Evolutionary conservation across 1,139 yeast genomes (phyloP), one percentile per base, ranked within the genome.

Genomic region (Zygoascus meyerae): DNA sequence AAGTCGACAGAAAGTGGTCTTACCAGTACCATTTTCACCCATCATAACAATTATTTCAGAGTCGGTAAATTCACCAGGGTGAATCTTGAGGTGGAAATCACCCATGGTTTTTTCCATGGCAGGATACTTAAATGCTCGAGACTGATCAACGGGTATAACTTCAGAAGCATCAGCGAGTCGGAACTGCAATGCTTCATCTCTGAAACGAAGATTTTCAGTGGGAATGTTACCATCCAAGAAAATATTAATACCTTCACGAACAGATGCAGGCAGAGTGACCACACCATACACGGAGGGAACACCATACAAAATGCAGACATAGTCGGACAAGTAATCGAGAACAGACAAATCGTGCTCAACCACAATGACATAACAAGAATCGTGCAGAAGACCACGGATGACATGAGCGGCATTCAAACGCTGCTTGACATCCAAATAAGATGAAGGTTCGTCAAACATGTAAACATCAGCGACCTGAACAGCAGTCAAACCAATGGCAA

Each of bases 21-120:
- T 92, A 75, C 98, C 98, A 18, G 98, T 92, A 74, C 98, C 98
- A 68, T 92, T 92, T 73, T 92, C 98, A 67, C 98, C 98, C 95
- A 92, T 90, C 97, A 92, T 87, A 51, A 92, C 98, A 64, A 92
- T 78, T 61, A 92, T 92, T 73, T 92, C 98, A 38, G 97, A 86
- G 68, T 92, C 95, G 51, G 95, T 84, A 71, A 90, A 92, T 52
- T 85, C 92, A 71, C 98, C 98, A 39, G 78, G 66, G 63, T 86
- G 83, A 53, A 94, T 83, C 52, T 70, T 73, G 66, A 92, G 77
- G 62, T 78, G 80, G 84, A 92, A 92, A 69, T 89, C 97, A 26
- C 41, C 41, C 75, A 89, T 90, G 43, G 97, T 89, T 75, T 87
- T 90, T 49, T 69, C 63, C 95, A 92, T 84, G 33, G 72, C 58